Conservation (phyloP, 345 rosid species). For the Brassica cretica region DNA sequence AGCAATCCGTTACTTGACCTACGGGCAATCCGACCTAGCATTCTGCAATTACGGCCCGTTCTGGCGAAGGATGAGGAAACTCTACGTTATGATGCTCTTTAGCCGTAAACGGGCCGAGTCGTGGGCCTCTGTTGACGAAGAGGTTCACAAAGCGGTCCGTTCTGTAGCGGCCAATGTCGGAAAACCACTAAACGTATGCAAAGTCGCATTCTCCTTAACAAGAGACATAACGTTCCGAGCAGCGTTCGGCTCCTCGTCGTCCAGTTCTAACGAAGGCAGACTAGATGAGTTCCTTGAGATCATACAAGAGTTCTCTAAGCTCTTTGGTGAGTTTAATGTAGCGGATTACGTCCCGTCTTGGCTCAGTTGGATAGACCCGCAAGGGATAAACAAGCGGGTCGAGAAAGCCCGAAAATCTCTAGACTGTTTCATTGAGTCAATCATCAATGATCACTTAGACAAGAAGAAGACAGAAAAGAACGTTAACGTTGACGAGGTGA, state of each 20-base stretch:
- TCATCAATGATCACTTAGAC: constrained; percentile 64
- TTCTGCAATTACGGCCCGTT: constrained; percentile 84
- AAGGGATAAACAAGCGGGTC: constrained; percentile 51
- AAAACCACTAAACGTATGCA: constrained; percentile 52
- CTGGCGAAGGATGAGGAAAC: constrained; percentile 88
- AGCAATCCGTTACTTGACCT: constrained; percentile 69
- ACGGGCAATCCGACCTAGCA: constrained; percentile 78
- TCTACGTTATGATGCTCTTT: constrained; percentile 75
- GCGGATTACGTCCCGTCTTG: constrained; percentile 63
- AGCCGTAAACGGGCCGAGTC: constrained; percentile 83
- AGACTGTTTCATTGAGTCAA: constrained; percentile 64
- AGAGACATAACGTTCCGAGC: constrained; percentile 70
- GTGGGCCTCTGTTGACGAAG: constrained; percentile 71
- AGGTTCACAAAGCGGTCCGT: constrained; percentile 52
- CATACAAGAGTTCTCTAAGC: constrained; percentile 83
- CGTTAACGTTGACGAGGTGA: constrained; percentile 19
- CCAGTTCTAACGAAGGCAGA: constrained; percentile 43
- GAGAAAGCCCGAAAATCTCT: constrained; percentile 56
- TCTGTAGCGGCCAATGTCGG: constrained; percentile 42
- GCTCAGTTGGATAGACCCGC: constrained; percentile 62
- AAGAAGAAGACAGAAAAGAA: constrained; percentile 32
- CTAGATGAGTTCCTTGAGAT: constrained; percentile 62
- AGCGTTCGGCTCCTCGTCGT: constrained; percentile 65
- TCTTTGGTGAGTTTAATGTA: constrained; percentile 77
- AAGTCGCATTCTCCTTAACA: constrained; percentile 60